Conservation (phyloP, 129 eudicot species). For the Logfia minima region DNA sequence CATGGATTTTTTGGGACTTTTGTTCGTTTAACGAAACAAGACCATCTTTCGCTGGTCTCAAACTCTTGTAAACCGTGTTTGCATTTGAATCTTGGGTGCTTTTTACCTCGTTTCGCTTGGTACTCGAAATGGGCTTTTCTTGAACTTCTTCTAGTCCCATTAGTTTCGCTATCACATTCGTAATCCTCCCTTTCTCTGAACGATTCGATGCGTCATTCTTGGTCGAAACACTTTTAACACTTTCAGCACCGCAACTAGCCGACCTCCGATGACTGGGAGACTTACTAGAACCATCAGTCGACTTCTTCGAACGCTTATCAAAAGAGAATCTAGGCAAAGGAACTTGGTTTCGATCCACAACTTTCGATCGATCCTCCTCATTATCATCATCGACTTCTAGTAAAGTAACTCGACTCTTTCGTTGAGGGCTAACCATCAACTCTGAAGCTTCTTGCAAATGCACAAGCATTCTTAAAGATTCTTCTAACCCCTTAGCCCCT, state of each 20-base stretch:
- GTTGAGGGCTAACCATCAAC: conserved; percentile 42
- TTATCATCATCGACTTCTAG: conserved; percentile 66
- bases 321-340: conserved; percentile 78
- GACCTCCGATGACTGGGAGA: conserved; percentile 23
- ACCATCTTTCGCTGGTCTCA: conserved; percentile 19
- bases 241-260: conserved; percentile 32
- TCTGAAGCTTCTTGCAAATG: conserved; percentile 78
- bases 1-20: conserved; percentile 18
- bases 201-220: conserved; percentile 20
- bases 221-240: conserved; percentile 28
- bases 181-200: conserved; percentile 62
- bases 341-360: conserved; percentile 40
- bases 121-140: conserved; percentile 23
- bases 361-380: conserved; percentile 30
- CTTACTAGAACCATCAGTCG: conserved; percentile 29
- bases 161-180: conserved; percentile 83
- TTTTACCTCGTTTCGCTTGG: conserved; percentile 29
- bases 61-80: conserved; percentile 5
- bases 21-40: conserved; percentile 26
- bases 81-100: conserved; percentile 18
- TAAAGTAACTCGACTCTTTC: conserved; percentile 56
- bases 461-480: conserved; percentile 82
- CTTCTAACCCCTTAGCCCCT: conserved; percentile 89
- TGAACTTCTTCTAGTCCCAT: conserved; percentile 87
- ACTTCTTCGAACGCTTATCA: conserved; percentile 50